These are phyloP conservation scores for Aspergillus olivimuriae DNA, from an alignment of 495 filamentous ascomycete genomes.

Conservation along the genomic window DNA sequence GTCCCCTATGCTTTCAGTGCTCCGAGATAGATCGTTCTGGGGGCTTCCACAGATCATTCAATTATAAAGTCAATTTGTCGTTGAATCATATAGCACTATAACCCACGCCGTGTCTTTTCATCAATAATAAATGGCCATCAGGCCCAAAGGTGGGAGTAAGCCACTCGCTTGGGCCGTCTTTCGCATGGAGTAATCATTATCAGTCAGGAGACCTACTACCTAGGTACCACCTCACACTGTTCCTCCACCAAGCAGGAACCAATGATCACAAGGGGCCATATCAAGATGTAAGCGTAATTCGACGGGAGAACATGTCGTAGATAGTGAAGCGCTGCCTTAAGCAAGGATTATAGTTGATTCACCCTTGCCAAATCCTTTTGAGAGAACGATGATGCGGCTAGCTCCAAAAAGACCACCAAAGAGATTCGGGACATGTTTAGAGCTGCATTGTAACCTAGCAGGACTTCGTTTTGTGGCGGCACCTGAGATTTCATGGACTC, in stretches of 20 bases:
- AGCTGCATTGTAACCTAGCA: neutral
- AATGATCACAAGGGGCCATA: conserved; percentile 5
- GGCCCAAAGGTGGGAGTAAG: neutral
- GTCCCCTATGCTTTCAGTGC: too few species aligned
- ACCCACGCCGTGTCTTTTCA: neutral
- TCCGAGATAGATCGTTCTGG: too few species aligned
- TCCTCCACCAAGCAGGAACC: conserved; percentile 3
- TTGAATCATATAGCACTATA: neutral
- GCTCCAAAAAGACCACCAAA: neutral
- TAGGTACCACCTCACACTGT: conserved; percentile 1
- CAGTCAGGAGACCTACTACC: neutral
- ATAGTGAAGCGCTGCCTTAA: neutral
- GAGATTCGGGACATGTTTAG: neutral
- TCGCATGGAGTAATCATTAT: neutral
- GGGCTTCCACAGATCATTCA: too few species aligned
- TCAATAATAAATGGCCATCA: neutral
- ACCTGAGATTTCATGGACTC: neutral
- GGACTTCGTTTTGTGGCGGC: neutral
- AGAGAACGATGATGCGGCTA: neutral
- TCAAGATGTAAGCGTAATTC: conserved; percentile 2
- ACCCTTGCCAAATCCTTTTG: neutral
- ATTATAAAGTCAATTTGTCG: too few species aligned
- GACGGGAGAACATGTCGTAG: neutral
- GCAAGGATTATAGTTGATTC: neutral
- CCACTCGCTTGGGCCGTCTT: neutral